These are phyloP conservation scores for Austropuccinia psidii DNA, from an alignment of 1,284 basidiomycete genomes.

Conservation along the genomic window DNA sequence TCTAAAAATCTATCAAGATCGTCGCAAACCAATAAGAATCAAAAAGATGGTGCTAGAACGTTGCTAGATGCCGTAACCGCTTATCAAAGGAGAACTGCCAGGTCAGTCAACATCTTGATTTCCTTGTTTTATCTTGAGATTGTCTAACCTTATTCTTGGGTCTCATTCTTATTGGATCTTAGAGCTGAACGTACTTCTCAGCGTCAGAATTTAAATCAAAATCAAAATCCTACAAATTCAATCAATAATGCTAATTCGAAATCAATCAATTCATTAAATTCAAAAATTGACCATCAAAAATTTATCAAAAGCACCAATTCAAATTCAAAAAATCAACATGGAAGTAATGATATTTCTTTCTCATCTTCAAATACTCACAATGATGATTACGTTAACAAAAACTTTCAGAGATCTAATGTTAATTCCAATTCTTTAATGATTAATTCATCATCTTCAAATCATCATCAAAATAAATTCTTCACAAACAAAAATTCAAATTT, in stretches of 20 bases:
- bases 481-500: not conserved
- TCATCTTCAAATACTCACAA: too few species aligned
- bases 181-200: slow-evolving; percentile 22
- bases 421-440: too few species aligned
- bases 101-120: not conserved
- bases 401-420: too few species aligned
- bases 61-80: slow-evolving; percentile 28
- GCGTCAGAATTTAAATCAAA: not conserved
- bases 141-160: not conserved
- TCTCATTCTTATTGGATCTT: not conserved
- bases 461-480: not conserved
- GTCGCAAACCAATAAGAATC: too few species aligned
- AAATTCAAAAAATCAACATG: not conserved
- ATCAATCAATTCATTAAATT: not conserved
- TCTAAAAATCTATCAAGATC: too few species aligned
- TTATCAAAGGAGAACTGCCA: slow-evolving; percentile 28
- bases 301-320: too few species aligned
- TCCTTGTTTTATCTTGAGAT: not conserved
- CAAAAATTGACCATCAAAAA: not conserved
- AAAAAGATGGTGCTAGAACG: slow-evolving; percentile 31
- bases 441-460: too few species aligned
- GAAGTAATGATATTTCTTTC: too few species aligned
- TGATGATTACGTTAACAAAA: too few species aligned
- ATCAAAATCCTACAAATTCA: not conserved
- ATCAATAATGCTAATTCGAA: not conserved